Percentiles rank a stretch among this genome's conserved stretches.
phyloP scores from a whole-genome alignment of 2,329 filamentous ascomycete genomes.

The Diatrype stigma region DNA sequence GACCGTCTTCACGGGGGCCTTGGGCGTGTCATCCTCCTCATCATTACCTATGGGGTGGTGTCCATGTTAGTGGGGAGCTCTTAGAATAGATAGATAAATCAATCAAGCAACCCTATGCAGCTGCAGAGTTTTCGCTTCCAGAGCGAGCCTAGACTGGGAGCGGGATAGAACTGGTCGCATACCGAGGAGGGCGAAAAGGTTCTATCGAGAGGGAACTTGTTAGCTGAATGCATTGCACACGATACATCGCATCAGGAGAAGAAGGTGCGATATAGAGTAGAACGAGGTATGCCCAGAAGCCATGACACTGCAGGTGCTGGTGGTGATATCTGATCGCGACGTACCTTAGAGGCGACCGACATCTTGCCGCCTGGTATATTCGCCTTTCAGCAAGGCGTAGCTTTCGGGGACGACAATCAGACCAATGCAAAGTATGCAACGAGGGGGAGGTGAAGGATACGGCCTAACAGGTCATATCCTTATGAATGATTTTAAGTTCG shows the following conservation, averaged over 20 bases:
- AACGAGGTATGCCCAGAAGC: too few relatives aligned
- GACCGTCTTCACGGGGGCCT: conserved; percentile 80
- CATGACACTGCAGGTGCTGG: too few relatives aligned
- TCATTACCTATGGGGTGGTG: conserved; percentile 50
- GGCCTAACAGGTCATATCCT: conserved; percentile 34
- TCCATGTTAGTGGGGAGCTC: conserved; percentile 19
- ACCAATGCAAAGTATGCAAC: conserved; percentile 20
- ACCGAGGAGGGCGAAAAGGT: conserved; percentile 98
- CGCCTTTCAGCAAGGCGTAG: conserved; percentile 48
- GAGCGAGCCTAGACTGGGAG: conserved; percentile 3
- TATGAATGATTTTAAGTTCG: conserved; percentile 10
- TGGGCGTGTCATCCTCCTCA: conserved; percentile 67
- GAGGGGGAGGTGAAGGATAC: conserved; percentile 25
- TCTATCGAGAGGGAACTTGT: conserved; percentile 51
- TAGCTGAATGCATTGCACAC: conserved; percentile 14
- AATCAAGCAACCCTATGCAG: not conserved
- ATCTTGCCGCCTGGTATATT: conserved; percentile 52
- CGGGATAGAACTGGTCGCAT: conserved; percentile 38
- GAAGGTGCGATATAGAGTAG: too few relatives aligned
- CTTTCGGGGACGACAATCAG: conserved; percentile 29
- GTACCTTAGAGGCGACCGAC: conserved; percentile 59
- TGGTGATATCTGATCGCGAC: conserved; percentile 21
- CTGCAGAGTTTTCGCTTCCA: conserved; percentile 18
- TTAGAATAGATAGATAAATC: not conserved
- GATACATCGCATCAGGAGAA: not conserved